Evolutionary conservation across 1,139 yeast genomes (phyloP), one percentile per base, ranked within the genome.

Genomic region (Suhomyces maxii): DNA sequence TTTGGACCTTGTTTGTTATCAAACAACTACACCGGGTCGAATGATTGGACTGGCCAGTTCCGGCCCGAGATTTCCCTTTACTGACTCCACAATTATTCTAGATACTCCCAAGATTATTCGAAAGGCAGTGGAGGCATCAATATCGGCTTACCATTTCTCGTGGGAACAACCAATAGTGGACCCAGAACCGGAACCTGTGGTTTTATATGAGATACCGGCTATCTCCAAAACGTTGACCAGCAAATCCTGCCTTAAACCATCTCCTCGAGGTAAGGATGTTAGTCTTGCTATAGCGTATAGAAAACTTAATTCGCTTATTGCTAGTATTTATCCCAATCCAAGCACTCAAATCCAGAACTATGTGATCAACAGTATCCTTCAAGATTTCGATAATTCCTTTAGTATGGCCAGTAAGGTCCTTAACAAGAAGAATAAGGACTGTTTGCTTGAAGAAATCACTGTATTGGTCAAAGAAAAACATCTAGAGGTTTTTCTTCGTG

Each of bases 391-490:
- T 14, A 36, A 37, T 12, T 11, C 40, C 6, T 35, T 36, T 23
- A 32, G 28, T 6, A 39, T 43, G 18, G 26, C 34, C 38, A 34
- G 35, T 10, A 36, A 43, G 9, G 26, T 43, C 37, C 32, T 43
- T 25, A 43, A 33, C 31, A 37, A 26, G n/a, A 33, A 32, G 12
- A 13, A 39, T 28, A 30, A 18, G 4, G 25, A 26, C 35, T 26
- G 36, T 10, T 37, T 60, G 11, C 42, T 49, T n/a, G 55, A 50
- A 10, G 52, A 49, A n/a, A 52, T 61, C 5, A 51, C 51, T 10
- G 53, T 51, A 25, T 40, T 55, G 30, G 57, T 61, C 38, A 46
- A 54, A 23, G 63, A 59, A 37, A 60, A 58, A 38, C 61, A 47
- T 40, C 56, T 54, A 39, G 58, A 57, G 34, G 36, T 53, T 23